These are phyloP conservation scores for Ceratobasidium sp. DNA, from an alignment of 1,284 basidiomycete species.

Conservation along the genomic window DNA sequence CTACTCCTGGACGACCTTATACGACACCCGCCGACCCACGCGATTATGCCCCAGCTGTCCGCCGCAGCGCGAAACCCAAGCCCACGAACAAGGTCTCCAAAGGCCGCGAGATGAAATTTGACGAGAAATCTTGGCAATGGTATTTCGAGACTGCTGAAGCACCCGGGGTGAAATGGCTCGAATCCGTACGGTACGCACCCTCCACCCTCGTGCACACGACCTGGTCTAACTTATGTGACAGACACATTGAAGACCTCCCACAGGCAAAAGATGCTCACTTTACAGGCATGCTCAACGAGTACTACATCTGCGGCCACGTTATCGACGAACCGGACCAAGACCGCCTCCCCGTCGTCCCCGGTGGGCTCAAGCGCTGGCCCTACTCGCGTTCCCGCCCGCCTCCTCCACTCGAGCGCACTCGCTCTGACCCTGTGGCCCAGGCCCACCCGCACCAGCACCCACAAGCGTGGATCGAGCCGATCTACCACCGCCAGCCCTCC, in stretches of 20 bases:
- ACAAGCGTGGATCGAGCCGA: slow-evolving; percentile 14
- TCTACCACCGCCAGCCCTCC: slow-evolving; percentile 12
- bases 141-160: slow-evolving; percentile 34
- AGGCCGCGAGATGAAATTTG: slow-evolving; percentile 29
- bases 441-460: neutral
- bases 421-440: no score
- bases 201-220: no score
- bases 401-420: neutral
- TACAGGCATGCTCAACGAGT: slow-evolving; percentile 23
- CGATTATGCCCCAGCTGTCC: slow-evolving; percentile 24
- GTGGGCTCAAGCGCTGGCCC: slow-evolving; percentile 11
- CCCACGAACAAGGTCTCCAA: slow-evolving; percentile 32
- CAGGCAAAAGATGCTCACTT: slow-evolving; percentile 29
- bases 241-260: slow-evolving; percentile 26
- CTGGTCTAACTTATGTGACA: no score
- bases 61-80: slow-evolving; percentile 33
- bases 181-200: slow-evolving; percentile 28
- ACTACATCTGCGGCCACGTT: slow-evolving; percentile 29
- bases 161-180: slow-evolving; percentile 36
- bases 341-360: slow-evolving; percentile 5
- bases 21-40: slow-evolving; percentile 15
- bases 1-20: neutral
- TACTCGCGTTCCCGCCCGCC: slow-evolving; percentile 17
- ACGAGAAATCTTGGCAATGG: slow-evolving; percentile 22
- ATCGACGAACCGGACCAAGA: slow-evolving; percentile 28